Conservation (phyloP, 2,329 filamentous ascomycete genomes). For the Claviceps monticola region DNA sequence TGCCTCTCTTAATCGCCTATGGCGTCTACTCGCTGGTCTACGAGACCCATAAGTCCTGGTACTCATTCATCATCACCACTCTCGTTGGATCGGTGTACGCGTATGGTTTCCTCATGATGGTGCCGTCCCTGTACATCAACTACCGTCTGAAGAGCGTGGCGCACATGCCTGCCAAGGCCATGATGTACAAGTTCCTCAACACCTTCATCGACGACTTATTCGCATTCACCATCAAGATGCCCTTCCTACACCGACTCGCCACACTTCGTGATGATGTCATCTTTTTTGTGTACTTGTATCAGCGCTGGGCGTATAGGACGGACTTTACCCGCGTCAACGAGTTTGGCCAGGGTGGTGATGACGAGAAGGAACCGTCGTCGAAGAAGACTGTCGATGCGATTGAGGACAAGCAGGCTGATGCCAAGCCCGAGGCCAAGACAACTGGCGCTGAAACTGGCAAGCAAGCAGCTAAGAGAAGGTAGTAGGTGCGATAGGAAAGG, state of each 20-base stretch:
- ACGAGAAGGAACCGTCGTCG: constrained; percentile 43
- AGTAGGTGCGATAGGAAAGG: too few relatives aligned
- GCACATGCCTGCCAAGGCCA: constrained; percentile 91
- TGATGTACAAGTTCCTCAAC: constrained; percentile 98
- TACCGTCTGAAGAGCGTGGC: constrained; percentile 91
- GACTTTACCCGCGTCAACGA: constrained; percentile 92
- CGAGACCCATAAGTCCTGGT: constrained; percentile 95
- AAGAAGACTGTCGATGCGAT: constrained; percentile 18
- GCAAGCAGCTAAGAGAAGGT: constrained; percentile 27
- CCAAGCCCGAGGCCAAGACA: constrained; percentile 24
- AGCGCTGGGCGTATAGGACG: constrained; percentile 81
- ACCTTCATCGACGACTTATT: constrained; percentile 99
- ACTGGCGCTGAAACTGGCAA: constrained; percentile 36
- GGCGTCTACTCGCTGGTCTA: constrained; percentile 85
- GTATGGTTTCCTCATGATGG: constrained; percentile 99
- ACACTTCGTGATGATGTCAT: constrained; percentile 93
- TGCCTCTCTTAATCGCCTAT: constrained; percentile 80
- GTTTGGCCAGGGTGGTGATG: constrained; percentile 97
- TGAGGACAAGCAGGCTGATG: constrained; percentile 24
- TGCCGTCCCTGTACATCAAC: constrained; percentile 95
- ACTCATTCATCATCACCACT: constrained; percentile 88
- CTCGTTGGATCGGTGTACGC: constrained; percentile 94
- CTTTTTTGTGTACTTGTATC: constrained; percentile 96
- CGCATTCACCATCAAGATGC: constrained; percentile 99
- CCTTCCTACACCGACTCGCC: constrained; percentile 77